phyloP scores from a whole-genome alignment of 345 rosid genomes.

The Eucalyptus regnans region DNA sequence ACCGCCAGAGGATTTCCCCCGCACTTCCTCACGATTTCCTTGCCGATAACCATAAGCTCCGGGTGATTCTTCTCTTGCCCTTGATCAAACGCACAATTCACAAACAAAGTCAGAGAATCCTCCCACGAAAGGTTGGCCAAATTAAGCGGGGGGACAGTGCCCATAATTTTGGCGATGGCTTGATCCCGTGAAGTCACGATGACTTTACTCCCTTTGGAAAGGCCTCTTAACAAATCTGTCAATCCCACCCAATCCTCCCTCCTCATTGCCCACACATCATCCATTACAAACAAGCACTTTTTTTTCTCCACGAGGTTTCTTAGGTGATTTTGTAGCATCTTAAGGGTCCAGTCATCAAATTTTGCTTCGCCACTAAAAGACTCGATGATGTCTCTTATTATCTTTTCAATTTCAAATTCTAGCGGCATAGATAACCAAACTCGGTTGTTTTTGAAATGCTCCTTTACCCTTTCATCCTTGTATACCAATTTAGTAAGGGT shows the following conservation, averaged over 20 bases:
- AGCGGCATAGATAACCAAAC: not conserved
- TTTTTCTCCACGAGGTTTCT: not conserved
- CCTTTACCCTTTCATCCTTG: not conserved
- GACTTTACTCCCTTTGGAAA: not conserved
- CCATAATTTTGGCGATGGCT: not conserved
- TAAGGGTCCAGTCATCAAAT: no score
- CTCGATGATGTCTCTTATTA: not conserved
- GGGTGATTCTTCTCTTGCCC: not conserved
- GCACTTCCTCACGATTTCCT: constrained; percentile 20
- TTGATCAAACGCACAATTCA: constrained; percentile 5
- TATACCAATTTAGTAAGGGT: not conserved
- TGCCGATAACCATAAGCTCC: not conserved
- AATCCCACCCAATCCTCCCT: not conserved
- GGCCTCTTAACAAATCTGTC: not conserved
- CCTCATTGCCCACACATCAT: not conserved
- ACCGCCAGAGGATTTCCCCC: constrained; percentile 12
- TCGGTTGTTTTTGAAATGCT: not conserved
- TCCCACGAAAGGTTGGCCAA: not conserved
- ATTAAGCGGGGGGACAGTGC: rapidly evolving
- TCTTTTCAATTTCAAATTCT: not conserved
- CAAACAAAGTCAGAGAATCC: constrained; percentile 1
- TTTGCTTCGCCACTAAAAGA: no score
- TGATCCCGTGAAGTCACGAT: not conserved
- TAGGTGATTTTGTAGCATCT: not conserved
- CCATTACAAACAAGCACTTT: not conserved